Percentiles rank a stretch among this genome's conserved stretches.
phyloP scores from a whole-genome alignment of 2,329 filamentous ascomycete genomes.

The Colletotrichum sojae region DNA sequence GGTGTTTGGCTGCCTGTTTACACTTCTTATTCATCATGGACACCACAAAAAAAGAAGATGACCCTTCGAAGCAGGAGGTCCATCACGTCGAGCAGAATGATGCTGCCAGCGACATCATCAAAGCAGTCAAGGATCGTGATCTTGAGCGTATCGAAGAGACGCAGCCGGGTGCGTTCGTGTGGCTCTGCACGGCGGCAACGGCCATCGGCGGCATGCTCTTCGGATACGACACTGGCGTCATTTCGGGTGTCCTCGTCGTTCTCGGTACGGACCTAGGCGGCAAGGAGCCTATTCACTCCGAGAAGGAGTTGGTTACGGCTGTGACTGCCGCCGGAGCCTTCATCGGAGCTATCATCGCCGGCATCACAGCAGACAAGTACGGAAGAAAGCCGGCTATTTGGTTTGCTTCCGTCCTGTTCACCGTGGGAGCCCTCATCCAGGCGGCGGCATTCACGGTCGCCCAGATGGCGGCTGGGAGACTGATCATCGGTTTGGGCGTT shows the following conservation, averaged over 20 bases:
- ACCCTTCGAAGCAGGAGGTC: not conserved
- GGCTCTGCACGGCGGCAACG: slow-evolving; percentile 47
- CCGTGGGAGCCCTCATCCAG: slow-evolving; percentile 43
- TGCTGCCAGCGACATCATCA: slow-evolving; percentile 12
- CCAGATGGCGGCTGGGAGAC: slow-evolving; percentile 44
- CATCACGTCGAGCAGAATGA: slow-evolving; percentile 24
- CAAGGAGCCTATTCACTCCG: slow-evolving; percentile 66
- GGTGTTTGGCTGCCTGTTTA: not conserved
- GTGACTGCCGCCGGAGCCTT: slow-evolving; percentile 44
- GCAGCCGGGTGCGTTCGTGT: slow-evolving; percentile 44
- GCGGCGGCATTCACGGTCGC: slow-evolving; percentile 41
- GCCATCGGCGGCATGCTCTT: slow-evolving; percentile 48
- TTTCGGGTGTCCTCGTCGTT: slow-evolving; percentile 62
- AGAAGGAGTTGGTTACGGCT: slow-evolving; percentile 46
- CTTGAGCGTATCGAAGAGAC: slow-evolving; percentile 44
- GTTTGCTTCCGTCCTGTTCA: slow-evolving; percentile 41
- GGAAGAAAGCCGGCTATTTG: slow-evolving; percentile 37
- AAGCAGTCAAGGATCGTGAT: slow-evolving; percentile 25
- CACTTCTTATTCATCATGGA: not conserved
- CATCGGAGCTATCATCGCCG: slow-evolving; percentile 44
- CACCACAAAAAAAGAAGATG: slow-evolving; percentile 2
- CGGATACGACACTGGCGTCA: slow-evolving; percentile 64
- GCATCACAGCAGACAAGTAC: slow-evolving; percentile 45
- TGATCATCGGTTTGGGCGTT: slow-evolving; percentile 55
- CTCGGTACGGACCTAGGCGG: slow-evolving; percentile 59